Evolutionary conservation across 2,329 filamentous ascomycete genomes (phyloP).

Genomic region (Tricladium varicosporioides): DNA sequence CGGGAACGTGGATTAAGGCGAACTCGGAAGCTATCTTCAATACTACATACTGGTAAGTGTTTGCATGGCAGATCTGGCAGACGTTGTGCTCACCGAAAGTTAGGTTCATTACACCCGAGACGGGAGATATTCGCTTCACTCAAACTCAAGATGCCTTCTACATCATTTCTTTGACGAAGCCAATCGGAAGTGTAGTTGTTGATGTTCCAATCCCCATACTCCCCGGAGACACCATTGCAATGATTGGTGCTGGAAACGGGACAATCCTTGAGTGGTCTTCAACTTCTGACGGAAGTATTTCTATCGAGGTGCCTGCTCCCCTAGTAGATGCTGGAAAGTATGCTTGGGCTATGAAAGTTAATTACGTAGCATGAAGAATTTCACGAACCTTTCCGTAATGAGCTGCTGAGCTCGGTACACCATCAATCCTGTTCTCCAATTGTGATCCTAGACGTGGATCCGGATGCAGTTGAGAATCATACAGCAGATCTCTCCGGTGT

Average conservation of each 20-base stretch:
- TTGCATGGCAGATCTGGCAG: too few relatives aligned
- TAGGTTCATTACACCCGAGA: constrained; percentile 37
- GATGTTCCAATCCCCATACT: constrained; percentile 46
- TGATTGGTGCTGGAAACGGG: constrained; percentile 39
- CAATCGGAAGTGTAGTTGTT: constrained; percentile 40
- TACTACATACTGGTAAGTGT: constrained; percentile 47
- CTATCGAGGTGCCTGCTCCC: constrained; percentile 16
- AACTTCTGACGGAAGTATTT: constrained; percentile 26
- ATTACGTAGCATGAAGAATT: constrained; percentile 1
- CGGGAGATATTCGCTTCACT: constrained; percentile 48
- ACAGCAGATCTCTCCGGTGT: too few relatives aligned
- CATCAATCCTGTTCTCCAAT: too few relatives aligned
- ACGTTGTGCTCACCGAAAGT: too few relatives aligned
- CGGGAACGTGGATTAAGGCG: constrained; percentile 51
- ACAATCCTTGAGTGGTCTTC: constrained; percentile 28
- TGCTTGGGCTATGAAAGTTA: constrained; percentile 23
- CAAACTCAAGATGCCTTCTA: constrained; percentile 53
- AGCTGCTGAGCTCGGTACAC: too few relatives aligned
- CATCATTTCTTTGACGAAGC: constrained; percentile 44
- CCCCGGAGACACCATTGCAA: constrained; percentile 44
- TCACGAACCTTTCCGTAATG: too few relatives aligned
- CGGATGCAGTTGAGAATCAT: too few relatives aligned
- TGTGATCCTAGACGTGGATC: too few relatives aligned
- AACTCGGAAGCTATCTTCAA: constrained; percentile 56
- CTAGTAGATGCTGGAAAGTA: constrained; percentile 16